Evolutionary conservation across 805 yeast genomes (phyloP).

Genomic region (Clavispora santaluciae): DNA sequence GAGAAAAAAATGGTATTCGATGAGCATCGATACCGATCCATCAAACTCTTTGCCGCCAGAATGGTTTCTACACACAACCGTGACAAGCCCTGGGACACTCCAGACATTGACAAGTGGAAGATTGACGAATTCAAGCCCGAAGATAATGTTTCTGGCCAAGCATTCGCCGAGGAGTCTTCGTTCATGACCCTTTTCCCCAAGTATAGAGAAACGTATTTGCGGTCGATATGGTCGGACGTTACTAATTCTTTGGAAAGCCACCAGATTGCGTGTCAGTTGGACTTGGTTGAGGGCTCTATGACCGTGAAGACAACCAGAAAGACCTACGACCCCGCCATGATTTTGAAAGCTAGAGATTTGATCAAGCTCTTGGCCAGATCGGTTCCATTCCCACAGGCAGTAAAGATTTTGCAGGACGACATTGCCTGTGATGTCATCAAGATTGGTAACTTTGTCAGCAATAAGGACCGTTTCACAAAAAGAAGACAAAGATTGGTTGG

Average conservation of each 20-base stretch:
- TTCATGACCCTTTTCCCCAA: slow-evolving; percentile 95
- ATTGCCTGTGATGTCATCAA: slow-evolving; percentile 94
- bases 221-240: slow-evolving; percentile 91
- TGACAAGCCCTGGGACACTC: slow-evolving; percentile 98
- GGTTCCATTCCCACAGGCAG: slow-evolving; percentile 95
- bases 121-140: slow-evolving; percentile 84
- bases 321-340: slow-evolving; percentile 91
- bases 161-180: slow-evolving; percentile 93
- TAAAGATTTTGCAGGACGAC: slow-evolving; percentile 86
- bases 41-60: slow-evolving; percentile 4
- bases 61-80: slow-evolving; percentile 93
- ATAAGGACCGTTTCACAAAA: slow-evolving; percentile 90
- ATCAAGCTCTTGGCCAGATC: slow-evolving; percentile 91
- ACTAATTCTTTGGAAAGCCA: slow-evolving; percentile 70
- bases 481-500: slow-evolving; percentile 96
- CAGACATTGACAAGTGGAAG: slow-evolving; percentile 90
- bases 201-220: slow-evolving; percentile 86
- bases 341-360: slow-evolving; percentile 90
- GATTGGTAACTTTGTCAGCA: slow-evolving; percentile 83
- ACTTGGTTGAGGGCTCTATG: slow-evolving; percentile 96
- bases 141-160: slow-evolving; percentile 78
- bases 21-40: slow-evolving; percentile 1
- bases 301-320: slow-evolving; percentile 93
- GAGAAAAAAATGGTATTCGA: slow-evolving; percentile 1
- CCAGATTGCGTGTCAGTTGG: slow-evolving; percentile 77